Base-by-base conservation (phyloP, 345 rosid species). In the Lenwebbia sp. region DNA sequence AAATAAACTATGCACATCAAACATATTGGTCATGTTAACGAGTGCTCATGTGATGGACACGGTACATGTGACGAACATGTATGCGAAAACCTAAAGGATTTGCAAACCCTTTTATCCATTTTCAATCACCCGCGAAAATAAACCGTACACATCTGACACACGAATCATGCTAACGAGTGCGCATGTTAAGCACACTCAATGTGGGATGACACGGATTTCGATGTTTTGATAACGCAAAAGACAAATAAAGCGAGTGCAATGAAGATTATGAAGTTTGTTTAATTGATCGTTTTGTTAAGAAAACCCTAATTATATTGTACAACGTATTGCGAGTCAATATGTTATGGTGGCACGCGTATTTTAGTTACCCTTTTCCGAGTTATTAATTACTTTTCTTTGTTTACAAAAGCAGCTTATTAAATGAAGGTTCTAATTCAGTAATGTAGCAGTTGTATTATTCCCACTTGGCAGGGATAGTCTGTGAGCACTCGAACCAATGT, bases 181-280 rank as follows among this genome's bases (percentile, higher is more conserved):
- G 0, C 6, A 13, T 28, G 3, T 19, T 62, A 7, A 30, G 1
- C 41, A 28, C 15, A 19, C 41, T 17, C 1, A 17, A 33, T 10
- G 0, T 17, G 5, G 0, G 22, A 62, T 33, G 44, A 33, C 37
- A 28, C 8, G 14, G 0, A 28, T 28, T 13, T 26, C 1, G 0
- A 60, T 60, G 0, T 70, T 33, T 30, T 1, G 41, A 65, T 7
- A 30, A 33, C 0, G 19, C 1, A 33, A 33, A 2, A 8, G 50
- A 49, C 15, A 0, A 70, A 19, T 70, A 9, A 33, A 4, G 19
- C 10, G 3, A 11, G 22, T 0, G 1, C 13, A 70, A 17, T 19
- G 78, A 33, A 70, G 1, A 70, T 33, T 33, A 23, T 10, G 33
- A 17, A 33, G 78, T 33, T 70, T 19, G 4, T 37, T 70, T 33